Base-by-base conservation (phyloP, 805 yeast genomes). In the Clavispora asparagi region DNA sequence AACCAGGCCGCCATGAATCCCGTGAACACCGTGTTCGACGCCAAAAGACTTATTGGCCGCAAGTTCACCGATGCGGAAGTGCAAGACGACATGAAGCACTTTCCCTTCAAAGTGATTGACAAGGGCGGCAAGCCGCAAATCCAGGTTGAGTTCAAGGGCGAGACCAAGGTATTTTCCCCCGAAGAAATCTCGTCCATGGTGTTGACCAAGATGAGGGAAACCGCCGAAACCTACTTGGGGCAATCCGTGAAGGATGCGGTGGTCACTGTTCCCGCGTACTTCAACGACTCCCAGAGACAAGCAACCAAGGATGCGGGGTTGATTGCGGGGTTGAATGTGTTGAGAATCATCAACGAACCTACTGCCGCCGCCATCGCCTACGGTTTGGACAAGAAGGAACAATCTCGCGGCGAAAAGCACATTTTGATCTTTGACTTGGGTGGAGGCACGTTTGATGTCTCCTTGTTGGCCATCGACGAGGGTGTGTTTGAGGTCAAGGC, bases 1-100 rank as follows among this genome's bases (percentile, higher is more conserved):
- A 91, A 92, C 73, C 97, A 92, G 76, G 96, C 96, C 47, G 96
- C 97, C 56, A 87, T 91, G 83, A 92, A 92, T 76, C 97, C 97
- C 44, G 57, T 74, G 50, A 91, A 91, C 79, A 91, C 97, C 39
- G 91, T 91, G 51, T 91, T 91, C 62, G 97, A 91, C 63, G 96
- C 96, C 62, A 91, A 91, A 78, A 86, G 97, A 76, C 81, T 91
- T 66, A 91, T 91, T 65, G 95, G 95, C 58, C 82, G 75, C 80
- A 87, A 68, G 64, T 87, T 83, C 62, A 69, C 72, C 55, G 97
- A 91, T 62, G 77, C 83, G 41, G 92, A 83, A 61, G 94, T 90
- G 46, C 82, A 78, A 56, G 77, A 69, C 46, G 97, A 90, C 65
- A 71, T 85, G 56, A 87, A 87, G 72, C 96, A 87, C 73, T 84